Evolutionary conservation across 1,139 yeast genomes (phyloP), one percentile per base, ranked within the genome.

Genomic region (Saccharomyces hybrid): DNA sequence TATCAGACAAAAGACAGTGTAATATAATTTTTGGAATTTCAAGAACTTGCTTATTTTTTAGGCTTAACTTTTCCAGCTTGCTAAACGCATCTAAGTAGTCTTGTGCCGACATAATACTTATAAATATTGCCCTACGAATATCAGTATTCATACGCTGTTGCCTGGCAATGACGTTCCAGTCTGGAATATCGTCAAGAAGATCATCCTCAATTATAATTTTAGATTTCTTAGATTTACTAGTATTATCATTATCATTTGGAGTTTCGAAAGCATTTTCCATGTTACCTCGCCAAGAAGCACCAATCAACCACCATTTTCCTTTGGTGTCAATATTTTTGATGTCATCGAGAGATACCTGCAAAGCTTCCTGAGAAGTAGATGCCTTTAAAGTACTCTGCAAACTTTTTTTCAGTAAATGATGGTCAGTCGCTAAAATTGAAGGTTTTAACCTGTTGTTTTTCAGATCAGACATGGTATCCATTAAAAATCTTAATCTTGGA

Each of bases 251-350:
- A 6, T 57, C 61, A n/a, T 64, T 70, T 34, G 42, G 5, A 3
- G 8, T 13, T 11, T 70, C 73, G 11, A 68, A 72, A 4, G 67
- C 69, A 13, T 63, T 60, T 13, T 63, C 65, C 58, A 64, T 65
- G 32, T 76, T 78, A 1, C 91, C 91, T 65, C 82, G 86, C 97
- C 98, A 93, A 0, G 99, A 97, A 3, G 98, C 88, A 49, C 99
- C 99, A 38, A 95, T 91, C 48, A 93, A 76, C 99, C 99, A 95
- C 99, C 99, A 95, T 70, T 91, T 93, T 54, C 99, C 99, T 59
- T 83, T 80, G 0, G 84, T 80, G 11, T 84, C 88, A 28, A 88
- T 78, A 59, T 80, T 82, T 51, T 81, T 82, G 56, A 95, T 90
- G 72, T 95, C 99, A 51, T 82, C 84, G 38, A 95, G 74, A 2